Conservation (phyloP, 2,329 filamentous ascomycete species). For the Penicillium italicum region DNA sequence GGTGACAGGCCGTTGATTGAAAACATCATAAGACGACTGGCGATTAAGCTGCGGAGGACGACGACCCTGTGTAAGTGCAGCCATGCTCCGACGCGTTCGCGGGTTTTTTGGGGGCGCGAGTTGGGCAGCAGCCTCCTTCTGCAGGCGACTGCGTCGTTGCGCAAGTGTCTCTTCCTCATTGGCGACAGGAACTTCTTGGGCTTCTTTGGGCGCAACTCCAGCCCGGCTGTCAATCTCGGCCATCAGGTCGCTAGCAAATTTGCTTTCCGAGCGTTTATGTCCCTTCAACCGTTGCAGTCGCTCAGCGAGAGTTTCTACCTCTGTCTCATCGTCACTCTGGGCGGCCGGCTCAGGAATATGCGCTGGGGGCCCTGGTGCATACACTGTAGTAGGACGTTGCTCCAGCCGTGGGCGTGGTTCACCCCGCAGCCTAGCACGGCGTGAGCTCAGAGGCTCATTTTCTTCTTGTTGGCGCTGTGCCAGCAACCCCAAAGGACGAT, state of each 20-base stretch:
- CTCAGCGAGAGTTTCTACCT: constrained; percentile 47
- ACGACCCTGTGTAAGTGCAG: constrained; percentile 52
- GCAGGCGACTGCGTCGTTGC: constrained; percentile 45
- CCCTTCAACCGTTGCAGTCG: constrained; percentile 42
- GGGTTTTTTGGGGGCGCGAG: constrained; percentile 22
- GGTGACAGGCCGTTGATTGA: constrained; percentile 13
- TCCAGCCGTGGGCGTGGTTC: constrained; percentile 40
- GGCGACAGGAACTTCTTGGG: constrained; percentile 17
- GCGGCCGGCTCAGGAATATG: constrained; percentile 24
- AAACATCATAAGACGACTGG: constrained; percentile 25
- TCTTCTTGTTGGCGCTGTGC: constrained; percentile 81
- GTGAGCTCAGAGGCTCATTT: constrained; percentile 78
- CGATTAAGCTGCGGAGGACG: constrained; percentile 46
- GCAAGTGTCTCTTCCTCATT: constrained; percentile 46
- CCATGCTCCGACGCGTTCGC: constrained; percentile 45
- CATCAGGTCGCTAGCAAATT: constrained; percentile 45
- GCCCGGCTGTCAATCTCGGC: constrained; percentile 38
- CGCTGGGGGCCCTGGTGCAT: constrained; percentile 24
- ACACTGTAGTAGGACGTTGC: constrained; percentile 35
- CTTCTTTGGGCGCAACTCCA: constrained; percentile 23
- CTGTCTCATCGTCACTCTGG: constrained; percentile 39
- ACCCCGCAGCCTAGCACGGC: constrained; percentile 71
- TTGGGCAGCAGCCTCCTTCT: constrained; percentile 37
- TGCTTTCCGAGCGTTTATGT: constrained; percentile 33
- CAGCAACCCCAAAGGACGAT: constrained; percentile 46